Percentiles rank a stretch among this genome's conserved stretches.
phyloP scores from a whole-genome alignment of 2,329 filamentous ascomycete genomes.

The Penicillium sp. region DNA sequence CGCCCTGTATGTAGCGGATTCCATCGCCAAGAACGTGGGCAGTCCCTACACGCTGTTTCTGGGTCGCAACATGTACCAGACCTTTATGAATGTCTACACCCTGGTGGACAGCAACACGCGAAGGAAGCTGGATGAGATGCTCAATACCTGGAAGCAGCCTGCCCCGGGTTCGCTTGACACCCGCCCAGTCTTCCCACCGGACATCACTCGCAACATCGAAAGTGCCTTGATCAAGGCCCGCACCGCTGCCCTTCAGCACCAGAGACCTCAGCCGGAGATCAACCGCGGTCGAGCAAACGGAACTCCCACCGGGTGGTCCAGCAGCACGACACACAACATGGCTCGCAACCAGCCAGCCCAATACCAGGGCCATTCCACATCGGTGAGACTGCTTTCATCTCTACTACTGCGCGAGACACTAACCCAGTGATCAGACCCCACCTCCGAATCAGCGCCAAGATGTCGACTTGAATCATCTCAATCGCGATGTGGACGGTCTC shows the following conservation, averaged over 20 bases:
- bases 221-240: slow-evolving; percentile 86
- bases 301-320: slow-evolving; percentile 63
- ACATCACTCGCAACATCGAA: slow-evolving; percentile 88
- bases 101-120: slow-evolving; percentile 81
- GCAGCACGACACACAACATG: slow-evolving; percentile 65
- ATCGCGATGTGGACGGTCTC: slow-evolving; percentile 78
- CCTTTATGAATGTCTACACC: slow-evolving; percentile 95
- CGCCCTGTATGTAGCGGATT: slow-evolving; percentile 96
- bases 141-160: slow-evolving; percentile 97
- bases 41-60: slow-evolving; percentile 97
- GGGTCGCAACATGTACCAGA: slow-evolving; percentile 85
- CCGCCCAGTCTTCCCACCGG: slow-evolving; percentile 85
- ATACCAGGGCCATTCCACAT: slow-evolving; percentile 29
- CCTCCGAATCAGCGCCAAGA: slow-evolving; percentile 39
- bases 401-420: not conserved
- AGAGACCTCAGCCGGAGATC: slow-evolving; percentile 58
- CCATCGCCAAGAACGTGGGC: slow-evolving; percentile 97
- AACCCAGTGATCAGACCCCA: slow-evolving; percentile 27
- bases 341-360: slow-evolving; percentile 35
- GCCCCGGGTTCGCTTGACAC: slow-evolving; percentile 90
- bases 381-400: slow-evolving; percentile 12
- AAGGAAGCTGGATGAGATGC: slow-evolving; percentile 93
- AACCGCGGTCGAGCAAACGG: slow-evolving; percentile 53
- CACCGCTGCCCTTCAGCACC: slow-evolving; percentile 54
- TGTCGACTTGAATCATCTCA: slow-evolving; percentile 69